Base-by-base conservation (phyloP, 225 moss, liverwort and hornwort species). In the Sphagnum tenellum region DNA sequence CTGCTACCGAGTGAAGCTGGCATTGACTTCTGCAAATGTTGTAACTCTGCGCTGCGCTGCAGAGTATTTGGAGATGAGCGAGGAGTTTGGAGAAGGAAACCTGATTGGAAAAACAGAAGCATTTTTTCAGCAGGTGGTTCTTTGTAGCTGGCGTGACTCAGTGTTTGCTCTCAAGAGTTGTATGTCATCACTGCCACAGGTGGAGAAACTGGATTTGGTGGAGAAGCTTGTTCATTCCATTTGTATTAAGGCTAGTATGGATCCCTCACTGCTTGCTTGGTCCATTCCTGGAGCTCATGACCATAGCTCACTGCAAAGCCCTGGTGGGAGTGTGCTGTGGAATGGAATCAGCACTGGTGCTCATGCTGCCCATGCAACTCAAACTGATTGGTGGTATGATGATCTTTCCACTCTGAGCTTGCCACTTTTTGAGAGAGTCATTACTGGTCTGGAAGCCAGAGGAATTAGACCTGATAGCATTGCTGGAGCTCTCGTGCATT, bases 331-430 rank as follows among this genome's bases (percentile, higher is more conserved):
- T 47, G 76, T 84, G 65, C 49, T 84, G 57, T 84, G 83, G 83
- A 84, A 84, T 44, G 83, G 83, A 9, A 84, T 84, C 70, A 84
- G 79, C 14, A 84, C 83, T 56, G 83, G 83, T 59, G 83, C 83
- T 2, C 74, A 76, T 49, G 76, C 79, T 5, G 57, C 71, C 12
- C 74, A 74, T 71, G 60, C 78, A 7, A 29, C 29, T 29, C 62
- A 74, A 54, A 64, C 79, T 6, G 83, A 84, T 65, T 84, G 83
- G 83, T 84, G 83, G 83, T 84, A 84, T 49, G 76, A 79, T 12
- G 83, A 84, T 54, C 64, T 80, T 12, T 70, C 83, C 3, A 56
- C 76, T 10, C 75, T 84, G 8, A 74, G 74, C 60, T 74, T 84
- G 45, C 74, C 77, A 12, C 72, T 79, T 10, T 83, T 73, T 10